Conservation (phyloP, 306 rosid genomes). For the Myrica gale region DNA sequence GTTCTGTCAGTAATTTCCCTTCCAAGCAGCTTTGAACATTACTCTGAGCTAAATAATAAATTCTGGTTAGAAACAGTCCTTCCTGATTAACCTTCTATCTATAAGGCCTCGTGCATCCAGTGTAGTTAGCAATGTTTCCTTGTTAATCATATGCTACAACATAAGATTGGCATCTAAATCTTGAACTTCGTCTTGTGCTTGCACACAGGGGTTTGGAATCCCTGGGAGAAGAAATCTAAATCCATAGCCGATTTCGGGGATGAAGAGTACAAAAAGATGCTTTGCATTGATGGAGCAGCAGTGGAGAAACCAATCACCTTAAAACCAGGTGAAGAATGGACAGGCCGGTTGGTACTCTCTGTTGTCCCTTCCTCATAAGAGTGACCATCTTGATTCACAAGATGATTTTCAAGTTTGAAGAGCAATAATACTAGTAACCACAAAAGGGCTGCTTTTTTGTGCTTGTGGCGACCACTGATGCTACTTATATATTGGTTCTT, state of each 20-base stretch:
- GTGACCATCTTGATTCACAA: not conserved
- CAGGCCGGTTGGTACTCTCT: conserved; percentile 70
- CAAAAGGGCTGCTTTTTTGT: not conserved
- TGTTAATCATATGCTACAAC: not conserved
- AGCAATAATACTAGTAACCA: not conserved
- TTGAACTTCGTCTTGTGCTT: not conserved
- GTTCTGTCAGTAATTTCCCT: too few species aligned
- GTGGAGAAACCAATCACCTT: conserved; percentile 68
- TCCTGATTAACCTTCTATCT: too few species aligned
- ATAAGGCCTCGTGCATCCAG: not conserved
- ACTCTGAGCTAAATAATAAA: too few species aligned
- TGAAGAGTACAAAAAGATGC: conserved; percentile 84
- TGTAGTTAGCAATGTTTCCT: not conserved
- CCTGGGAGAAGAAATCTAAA: conserved; percentile 79
- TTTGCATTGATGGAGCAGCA: conserved; percentile 83
- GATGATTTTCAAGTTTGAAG: not conserved
- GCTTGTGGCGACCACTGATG: not conserved
- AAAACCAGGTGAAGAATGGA: conserved; percentile 91
- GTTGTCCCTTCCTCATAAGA: conserved; percentile 48
- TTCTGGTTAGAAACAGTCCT: too few species aligned
- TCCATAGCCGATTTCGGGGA: conserved; percentile 68
- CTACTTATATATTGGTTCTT: not conserved
- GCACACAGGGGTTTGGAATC: conserved; percentile 86
- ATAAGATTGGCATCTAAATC: not conserved
- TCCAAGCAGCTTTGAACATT: too few species aligned